These are phyloP conservation scores for Hericium rajendrae DNA, from an alignment of 768 basidiomycete species.

Conservation along the genomic window DNA sequence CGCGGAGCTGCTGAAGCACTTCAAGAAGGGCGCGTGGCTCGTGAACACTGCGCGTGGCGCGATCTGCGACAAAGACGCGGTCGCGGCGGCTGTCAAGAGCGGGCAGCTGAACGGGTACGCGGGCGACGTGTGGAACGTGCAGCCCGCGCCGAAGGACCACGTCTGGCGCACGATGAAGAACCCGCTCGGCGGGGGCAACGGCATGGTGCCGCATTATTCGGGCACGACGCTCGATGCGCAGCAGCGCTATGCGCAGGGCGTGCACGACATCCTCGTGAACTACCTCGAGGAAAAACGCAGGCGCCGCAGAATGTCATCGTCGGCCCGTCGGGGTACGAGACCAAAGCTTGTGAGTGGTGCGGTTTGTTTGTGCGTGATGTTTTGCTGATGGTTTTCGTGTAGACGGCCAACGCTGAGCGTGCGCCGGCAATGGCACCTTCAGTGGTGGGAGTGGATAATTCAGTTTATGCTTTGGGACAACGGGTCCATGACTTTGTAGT, in stretches of 20 bases:
- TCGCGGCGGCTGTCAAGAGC: slow-evolving; percentile 63
- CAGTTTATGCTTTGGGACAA: too few relatives aligned
- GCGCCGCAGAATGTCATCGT: slow-evolving; percentile 78
- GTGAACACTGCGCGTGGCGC: slow-evolving; percentile 93
- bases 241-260: slow-evolving; percentile 71
- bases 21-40: slow-evolving; percentile 90
- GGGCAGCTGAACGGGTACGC: slow-evolving; percentile 58
- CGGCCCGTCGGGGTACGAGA: slow-evolving; percentile 30
- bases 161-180: slow-evolving; percentile 80
- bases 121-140: slow-evolving; percentile 77
- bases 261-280: slow-evolving; percentile 61
- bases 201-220: slow-evolving; percentile 83
- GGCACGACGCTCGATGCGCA: slow-evolving; percentile 89
- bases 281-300: slow-evolving; percentile 57
- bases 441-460: too few relatives aligned
- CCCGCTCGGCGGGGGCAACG: slow-evolving; percentile 76
- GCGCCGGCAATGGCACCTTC: too few relatives aligned
- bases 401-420: slow-evolving; percentile 44
- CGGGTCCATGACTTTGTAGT: too few relatives aligned
- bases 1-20: slow-evolving; percentile 71
- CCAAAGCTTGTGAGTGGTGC: slow-evolving; percentile 32
- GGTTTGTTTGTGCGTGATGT: neutral
- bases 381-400: neutral
- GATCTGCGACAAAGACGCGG: slow-evolving; percentile 77
- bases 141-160: slow-evolving; percentile 82